Conservation (phyloP, 768 basidiomycete species). For the Vishniacozyma victoriae region DNA sequence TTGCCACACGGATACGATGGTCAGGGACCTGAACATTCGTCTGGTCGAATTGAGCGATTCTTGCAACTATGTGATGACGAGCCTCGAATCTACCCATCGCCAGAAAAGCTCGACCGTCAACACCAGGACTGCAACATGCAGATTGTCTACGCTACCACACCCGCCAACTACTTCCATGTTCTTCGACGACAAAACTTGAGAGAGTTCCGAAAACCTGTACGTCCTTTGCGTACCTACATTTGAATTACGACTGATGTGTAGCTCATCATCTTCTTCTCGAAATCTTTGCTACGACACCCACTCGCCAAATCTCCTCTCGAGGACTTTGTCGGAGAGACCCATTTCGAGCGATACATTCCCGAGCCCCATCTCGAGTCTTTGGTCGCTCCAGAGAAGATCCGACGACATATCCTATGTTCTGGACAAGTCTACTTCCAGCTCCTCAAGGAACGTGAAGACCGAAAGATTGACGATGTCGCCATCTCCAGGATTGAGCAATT, state of each 20-base stretch:
- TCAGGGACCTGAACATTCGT: conserved; percentile 97
- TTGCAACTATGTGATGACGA: conserved; percentile 97
- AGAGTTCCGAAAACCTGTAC: conserved; percentile 90
- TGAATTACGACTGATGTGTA: conserved; percentile 38
- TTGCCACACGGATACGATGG: conserved; percentile 97
- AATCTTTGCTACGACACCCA: conserved; percentile 91
- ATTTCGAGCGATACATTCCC: conserved; percentile 90
- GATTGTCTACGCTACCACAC: conserved; percentile 93
- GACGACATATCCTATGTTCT: conserved; percentile 86
- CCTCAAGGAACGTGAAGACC: conserved; percentile 80
- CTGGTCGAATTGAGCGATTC: conserved; percentile 90
- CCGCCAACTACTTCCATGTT: conserved; percentile 97
- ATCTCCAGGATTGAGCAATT: conserved; percentile 93
- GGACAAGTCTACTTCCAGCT: conserved; percentile 94
- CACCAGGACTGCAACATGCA: conserved; percentile 99
- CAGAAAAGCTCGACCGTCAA: conserved; percentile 83
- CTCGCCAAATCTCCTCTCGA: conserved; percentile 74
- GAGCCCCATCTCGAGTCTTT: conserved; percentile 67
- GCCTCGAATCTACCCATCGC: conserved; percentile 79
- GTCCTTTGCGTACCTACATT: conserved; percentile 23
- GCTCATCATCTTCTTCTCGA: conserved; percentile 95
- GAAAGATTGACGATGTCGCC: conserved; percentile 84
- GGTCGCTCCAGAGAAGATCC: conserved; percentile 75
- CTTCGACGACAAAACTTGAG: conserved; percentile 94
- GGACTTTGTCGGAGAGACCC: conserved; percentile 81